Conservation (phyloP, 202 grass and related monocot genomes). For the Schoenoplectus triqueter region DNA sequence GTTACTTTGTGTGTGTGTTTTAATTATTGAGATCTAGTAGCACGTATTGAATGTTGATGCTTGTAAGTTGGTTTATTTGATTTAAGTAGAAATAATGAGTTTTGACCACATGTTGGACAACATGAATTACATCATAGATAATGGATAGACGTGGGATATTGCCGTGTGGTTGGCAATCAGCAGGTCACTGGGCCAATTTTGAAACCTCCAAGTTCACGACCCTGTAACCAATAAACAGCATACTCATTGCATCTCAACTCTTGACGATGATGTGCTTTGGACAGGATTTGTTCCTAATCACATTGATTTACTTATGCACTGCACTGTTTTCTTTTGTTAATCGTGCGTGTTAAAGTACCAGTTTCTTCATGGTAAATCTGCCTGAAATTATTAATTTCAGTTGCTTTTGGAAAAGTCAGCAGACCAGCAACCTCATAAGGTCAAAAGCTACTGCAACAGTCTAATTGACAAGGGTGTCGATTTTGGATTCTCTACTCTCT, state of each 20-base stretch:
- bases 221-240: background rate
- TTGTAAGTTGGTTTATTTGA: conserved; percentile 15
- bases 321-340: no score
- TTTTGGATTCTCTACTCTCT: background rate
- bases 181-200: background rate
- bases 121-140: background rate
- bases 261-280: background rate
- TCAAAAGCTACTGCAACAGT: background rate
- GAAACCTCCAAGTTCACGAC: background rate
- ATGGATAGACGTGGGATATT: background rate
- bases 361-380: no score
- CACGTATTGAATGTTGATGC: background rate
- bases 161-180: background rate
- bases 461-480: background rate
- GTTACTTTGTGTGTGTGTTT: background rate
- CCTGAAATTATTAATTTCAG: no score
- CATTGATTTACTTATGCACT: background rate
- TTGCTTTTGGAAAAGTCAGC: no score
- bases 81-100: background rate
- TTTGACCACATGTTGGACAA: background rate
- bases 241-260: background rate
- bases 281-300: background rate
- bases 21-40: background rate
- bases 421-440: no score
- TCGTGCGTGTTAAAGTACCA: no score